Percentiles rank a stretch among this genome's conserved stretches.
Evolutionary conservation across 768 basidiomycete species (phyloP).

Genomic region (Chalciporus sphaerocephalus): DNA sequence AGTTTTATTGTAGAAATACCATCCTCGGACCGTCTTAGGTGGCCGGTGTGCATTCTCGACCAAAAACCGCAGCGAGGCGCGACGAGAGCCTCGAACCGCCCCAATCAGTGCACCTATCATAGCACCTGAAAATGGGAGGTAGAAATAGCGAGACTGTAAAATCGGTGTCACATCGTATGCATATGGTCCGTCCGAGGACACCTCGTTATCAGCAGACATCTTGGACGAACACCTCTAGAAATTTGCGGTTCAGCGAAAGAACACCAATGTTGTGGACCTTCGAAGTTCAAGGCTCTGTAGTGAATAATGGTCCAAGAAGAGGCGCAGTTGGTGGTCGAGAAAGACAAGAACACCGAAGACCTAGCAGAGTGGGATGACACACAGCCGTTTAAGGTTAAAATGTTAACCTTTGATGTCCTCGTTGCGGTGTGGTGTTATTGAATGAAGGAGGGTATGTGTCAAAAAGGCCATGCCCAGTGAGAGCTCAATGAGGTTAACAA

Average conservation of each 20-base stretch:
- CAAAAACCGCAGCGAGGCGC: slow-evolving; percentile 71
- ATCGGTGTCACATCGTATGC: slow-evolving; percentile 31
- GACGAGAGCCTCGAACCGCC: slow-evolving; percentile 66
- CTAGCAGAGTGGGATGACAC: not conserved
- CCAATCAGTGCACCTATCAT: slow-evolving; percentile 64
- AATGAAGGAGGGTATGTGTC: too few species aligned
- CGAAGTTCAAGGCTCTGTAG: too few species aligned
- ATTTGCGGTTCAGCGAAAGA: not conserved
- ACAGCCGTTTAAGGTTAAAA: not conserved
- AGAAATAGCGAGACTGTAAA: slow-evolving; percentile 47
- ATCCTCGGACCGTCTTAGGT: slow-evolving; percentile 81
- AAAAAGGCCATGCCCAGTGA: too few species aligned
- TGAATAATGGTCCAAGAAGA: too few species aligned
- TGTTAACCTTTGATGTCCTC: too few species aligned
- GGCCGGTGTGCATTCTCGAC: slow-evolving; percentile 92
- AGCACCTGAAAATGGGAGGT: slow-evolving; percentile 58
- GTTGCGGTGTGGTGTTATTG: not conserved
- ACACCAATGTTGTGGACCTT: not conserved
- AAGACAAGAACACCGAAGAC: too few species aligned
- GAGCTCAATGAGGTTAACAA: too few species aligned
- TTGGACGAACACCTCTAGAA: not conserved
- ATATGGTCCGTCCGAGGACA: slow-evolving; percentile 12
- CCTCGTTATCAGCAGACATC: slow-evolving; percentile 17
- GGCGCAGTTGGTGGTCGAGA: not conserved
- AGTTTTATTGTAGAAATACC: slow-evolving; percentile 96